Conservation (phyloP, 1,284 basidiomycete species). For the Waitea zeae region DNA sequence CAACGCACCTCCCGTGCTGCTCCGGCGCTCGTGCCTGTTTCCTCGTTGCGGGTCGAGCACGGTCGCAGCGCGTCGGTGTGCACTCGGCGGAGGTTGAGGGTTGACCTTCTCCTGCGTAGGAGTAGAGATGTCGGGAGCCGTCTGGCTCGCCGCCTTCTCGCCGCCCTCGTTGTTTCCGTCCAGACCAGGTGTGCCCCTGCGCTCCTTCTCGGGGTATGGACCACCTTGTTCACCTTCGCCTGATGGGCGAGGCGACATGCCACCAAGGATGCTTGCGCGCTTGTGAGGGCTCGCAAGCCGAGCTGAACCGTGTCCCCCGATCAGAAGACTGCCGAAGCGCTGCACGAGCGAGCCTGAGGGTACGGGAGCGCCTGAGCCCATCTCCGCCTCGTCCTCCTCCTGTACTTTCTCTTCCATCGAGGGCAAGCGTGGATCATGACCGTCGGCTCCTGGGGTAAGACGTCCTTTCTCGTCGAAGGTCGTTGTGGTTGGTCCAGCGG, state of each 20-base stretch:
- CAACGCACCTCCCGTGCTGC: conserved; percentile 54
- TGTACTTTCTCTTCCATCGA: too few relatives aligned
- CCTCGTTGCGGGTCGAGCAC: conserved; percentile 52
- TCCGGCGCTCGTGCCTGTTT: conserved; percentile 55
- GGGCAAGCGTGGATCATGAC: too few relatives aligned
- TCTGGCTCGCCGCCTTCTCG: conserved; percentile 11
- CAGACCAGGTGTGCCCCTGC: conserved; percentile 3
- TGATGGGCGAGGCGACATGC: conserved; percentile 27
- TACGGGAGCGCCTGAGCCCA: conserved; percentile 39
- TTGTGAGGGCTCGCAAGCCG: conserved; percentile 21
- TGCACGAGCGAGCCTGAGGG: conserved; percentile 63
- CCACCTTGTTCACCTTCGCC: conserved; percentile 10
- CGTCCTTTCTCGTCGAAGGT: conserved; percentile 27
- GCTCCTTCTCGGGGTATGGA: conserved; percentile 7
- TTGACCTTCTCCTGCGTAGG: background rate
- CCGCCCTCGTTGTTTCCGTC: conserved; percentile 7
- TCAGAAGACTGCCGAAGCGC: conserved; percentile 54
- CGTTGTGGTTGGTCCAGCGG: conserved; percentile 38
- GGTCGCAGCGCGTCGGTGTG: conserved; percentile 55
- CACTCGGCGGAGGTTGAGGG: background rate
- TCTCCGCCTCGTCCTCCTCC: conserved; percentile 14
- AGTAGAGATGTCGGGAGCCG: background rate
- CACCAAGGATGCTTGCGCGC: conserved; percentile 31
- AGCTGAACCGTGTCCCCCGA: conserved; percentile 26
- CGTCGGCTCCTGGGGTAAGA: conserved; percentile 13